Percentiles rank a stretch among this genome's conserved stretches.
Evolutionary conservation across 768 basidiomycete genomes (phyloP).

Genomic region (Suillus cothurnatus): DNA sequence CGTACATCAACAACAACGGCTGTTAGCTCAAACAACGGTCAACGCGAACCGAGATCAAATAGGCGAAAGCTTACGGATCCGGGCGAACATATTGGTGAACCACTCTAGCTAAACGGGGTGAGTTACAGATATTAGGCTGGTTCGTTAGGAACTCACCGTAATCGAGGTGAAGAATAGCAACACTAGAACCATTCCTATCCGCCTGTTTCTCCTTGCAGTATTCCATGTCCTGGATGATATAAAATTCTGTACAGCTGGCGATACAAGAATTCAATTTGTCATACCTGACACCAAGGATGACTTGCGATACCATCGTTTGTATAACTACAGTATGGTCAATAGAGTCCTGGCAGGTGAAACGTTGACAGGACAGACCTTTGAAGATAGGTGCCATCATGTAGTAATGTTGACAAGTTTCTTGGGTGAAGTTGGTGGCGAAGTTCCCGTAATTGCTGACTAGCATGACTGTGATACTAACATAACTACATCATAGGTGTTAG

Average conservation of each 20-base stretch:
- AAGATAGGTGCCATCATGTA: slow-evolving; percentile 56
- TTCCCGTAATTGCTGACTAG: slow-evolving; percentile 59
- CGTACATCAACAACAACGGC: slow-evolving; percentile 26
- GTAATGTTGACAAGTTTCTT: slow-evolving; percentile 46
- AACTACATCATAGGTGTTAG: slow-evolving; percentile 16
- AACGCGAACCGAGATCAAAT: slow-evolving; percentile 9
- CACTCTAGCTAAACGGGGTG: slow-evolving; percentile 50
- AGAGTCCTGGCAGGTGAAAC: slow-evolving; percentile 1
- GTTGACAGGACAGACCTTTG: slow-evolving; percentile 49
- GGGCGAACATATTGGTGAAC: slow-evolving; percentile 53
- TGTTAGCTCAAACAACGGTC: slow-evolving; percentile 10
- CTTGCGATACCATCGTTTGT: slow-evolving; percentile 66
- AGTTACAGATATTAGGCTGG: background rate
- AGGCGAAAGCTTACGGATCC: slow-evolving; percentile 45
- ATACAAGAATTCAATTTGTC: background rate
- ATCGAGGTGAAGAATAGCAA: slow-evolving; percentile 43
- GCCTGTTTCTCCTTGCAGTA: slow-evolving; percentile 48
- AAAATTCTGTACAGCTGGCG: background rate
- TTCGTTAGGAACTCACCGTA: slow-evolving; percentile 37
- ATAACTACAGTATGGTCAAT: slow-evolving; percentile 42
- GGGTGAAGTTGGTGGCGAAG: slow-evolving; percentile 54
- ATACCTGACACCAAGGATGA: slow-evolving; percentile 65
- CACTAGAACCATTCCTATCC: slow-evolving; percentile 42
- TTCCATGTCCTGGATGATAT: slow-evolving; percentile 51
- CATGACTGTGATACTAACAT: slow-evolving; percentile 48